phyloP scores from a whole-genome alignment of 2,329 filamentous ascomycete species.

The Kalmusia sp. region DNA sequence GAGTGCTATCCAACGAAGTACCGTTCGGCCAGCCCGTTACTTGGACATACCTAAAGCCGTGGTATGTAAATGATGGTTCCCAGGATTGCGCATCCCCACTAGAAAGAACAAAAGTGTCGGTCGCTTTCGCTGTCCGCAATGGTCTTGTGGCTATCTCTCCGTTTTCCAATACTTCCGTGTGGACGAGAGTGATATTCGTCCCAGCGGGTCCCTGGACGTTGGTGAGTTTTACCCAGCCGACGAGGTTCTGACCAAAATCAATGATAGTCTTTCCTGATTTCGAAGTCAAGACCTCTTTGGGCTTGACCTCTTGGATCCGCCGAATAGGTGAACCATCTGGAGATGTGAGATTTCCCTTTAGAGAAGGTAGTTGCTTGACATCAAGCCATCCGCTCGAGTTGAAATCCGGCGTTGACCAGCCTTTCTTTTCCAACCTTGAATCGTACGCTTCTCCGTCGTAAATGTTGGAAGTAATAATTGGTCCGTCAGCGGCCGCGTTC shows the following conservation, averaged over 20 bases:
- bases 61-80: constrained; percentile 61
- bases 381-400: constrained; percentile 34
- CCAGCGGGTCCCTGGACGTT: constrained; percentile 43
- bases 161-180: constrained; percentile 64
- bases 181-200: constrained; percentile 55
- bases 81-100: constrained; percentile 42
- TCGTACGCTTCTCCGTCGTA: constrained; percentile 64
- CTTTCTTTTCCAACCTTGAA: constrained; percentile 38
- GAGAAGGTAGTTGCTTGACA: constrained; percentile 40
- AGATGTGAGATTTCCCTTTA: constrained; percentile 46
- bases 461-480: constrained; percentile 51
- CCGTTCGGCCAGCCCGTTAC: constrained; percentile 53
- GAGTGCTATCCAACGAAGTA: constrained; percentile 20
- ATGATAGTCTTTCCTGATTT: constrained; percentile 57
- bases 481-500: constrained; percentile 42
- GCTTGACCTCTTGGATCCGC: constrained; percentile 36
- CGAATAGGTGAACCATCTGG: constrained; percentile 56
- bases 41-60: constrained; percentile 61
- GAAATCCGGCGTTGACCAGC: constrained; percentile 25
- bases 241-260: constrained; percentile 67
- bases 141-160: constrained; percentile 53
- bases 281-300: constrained; percentile 37
- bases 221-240: constrained; percentile 56
- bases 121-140: constrained; percentile 53
- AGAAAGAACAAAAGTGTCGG: constrained; percentile 47